Evolutionary conservation across 129 eudicot species (phyloP).

Genomic region (Helichrysum umbraculigerum): DNA sequence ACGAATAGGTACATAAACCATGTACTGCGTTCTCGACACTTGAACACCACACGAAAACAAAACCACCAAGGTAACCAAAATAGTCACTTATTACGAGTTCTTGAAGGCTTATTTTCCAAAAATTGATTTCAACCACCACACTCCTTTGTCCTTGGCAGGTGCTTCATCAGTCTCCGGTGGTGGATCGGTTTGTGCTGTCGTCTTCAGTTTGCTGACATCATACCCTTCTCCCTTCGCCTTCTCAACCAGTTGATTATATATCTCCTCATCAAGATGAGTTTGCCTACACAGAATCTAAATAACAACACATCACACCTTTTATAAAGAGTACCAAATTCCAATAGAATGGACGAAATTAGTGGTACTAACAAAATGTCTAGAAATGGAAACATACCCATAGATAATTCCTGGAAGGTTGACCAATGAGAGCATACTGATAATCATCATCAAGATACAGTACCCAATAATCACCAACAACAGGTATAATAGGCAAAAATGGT

Average conservation of each 20-base stretch:
- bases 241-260: constrained; percentile 57
- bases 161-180: constrained; percentile 58
- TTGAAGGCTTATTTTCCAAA: constrained; percentile 49
- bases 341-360: too few species aligned
- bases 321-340: neutral
- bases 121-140: constrained; percentile 89
- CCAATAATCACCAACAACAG: constrained; percentile 89
- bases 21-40: neutral
- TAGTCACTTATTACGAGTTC: neutral
- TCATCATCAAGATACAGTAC: constrained; percentile 61
- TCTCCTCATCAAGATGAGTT: constrained; percentile 60
- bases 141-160: constrained; percentile 67
- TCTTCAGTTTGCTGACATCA: constrained; percentile 81
- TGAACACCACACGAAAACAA: neutral
- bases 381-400: constrained; percentile 48
- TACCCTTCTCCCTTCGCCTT: constrained; percentile 75
- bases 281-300: constrained; percentile 72
- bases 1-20: neutral
- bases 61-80: neutral
- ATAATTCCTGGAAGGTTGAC: constrained; percentile 66
- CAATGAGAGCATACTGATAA: constrained; percentile 76
- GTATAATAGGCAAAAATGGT: constrained; percentile 81
- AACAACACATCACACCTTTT: neutral
- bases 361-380: too few species aligned
- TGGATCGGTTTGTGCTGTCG: constrained; percentile 70